Base-by-base conservation (phyloP, 306 rosid species). In the Lablab purpureus region DNA sequence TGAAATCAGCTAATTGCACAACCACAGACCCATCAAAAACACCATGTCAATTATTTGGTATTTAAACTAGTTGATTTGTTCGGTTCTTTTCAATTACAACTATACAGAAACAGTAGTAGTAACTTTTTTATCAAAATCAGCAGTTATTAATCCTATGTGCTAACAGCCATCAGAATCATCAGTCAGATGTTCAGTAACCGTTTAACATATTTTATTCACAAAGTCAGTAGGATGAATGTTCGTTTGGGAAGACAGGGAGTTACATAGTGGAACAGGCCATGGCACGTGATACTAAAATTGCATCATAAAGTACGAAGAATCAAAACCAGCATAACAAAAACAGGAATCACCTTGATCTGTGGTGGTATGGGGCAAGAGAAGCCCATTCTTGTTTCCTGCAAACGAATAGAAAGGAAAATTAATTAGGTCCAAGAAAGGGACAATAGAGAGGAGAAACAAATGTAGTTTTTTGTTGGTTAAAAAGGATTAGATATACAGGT, bases 301-400 rank as follows among this genome's bases (percentile, higher is more conserved):
- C 4, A 23, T 67, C 34, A 51, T 28, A 60, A 25, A 59, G 34
- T 37, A 34, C 40, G 4, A 15, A 64, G 40, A 70, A 70, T 45
- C 54, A 74, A 18, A 46, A 76, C 18, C 12, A 75, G 19, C n/a
- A 75, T 40, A n/a, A 52, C 41, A 25, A 69, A 49, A 18, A 59
- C 19, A 36, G 14, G 27, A 83, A 58, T 73, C 68, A 88, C 98
- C 99, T 88, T 96, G 99, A 76, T 93, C 99, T 7, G 99, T 96
- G 77, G 97, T 91, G 49, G 85, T 90, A 83, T 96, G 97, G 10
- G 99, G 99, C 85, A 96, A 72, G 69, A 96, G 97, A 81, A 96
- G 98, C 27, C 99, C 99, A 32, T 96, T 96, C 83, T 89, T 96
- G 86, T 96, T 96, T 71, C 98, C 98, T 94, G 88, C 27, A 69